A percentile compares a stretch with the other conserved stretches of the same genome.
Conservation (phyloP, 225 moss, liverwort and hornwort genomes). For the Lunularia cruciata region DNA sequence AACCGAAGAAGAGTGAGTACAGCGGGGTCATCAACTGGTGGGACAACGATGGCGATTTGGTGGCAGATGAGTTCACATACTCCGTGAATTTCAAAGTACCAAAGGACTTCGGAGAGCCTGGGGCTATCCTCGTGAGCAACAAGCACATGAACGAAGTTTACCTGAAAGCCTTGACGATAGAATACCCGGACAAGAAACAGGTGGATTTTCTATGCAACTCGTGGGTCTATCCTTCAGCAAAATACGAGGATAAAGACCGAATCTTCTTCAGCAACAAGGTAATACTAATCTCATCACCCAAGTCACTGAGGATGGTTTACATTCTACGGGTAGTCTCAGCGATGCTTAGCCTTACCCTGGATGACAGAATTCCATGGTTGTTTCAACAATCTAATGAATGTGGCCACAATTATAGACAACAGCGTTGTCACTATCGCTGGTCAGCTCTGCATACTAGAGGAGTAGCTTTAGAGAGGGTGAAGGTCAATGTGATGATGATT, state of each 20-base stretch:
- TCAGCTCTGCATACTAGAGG: too few species aligned
- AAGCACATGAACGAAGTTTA: constrained; percentile 60
- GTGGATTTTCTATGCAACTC: constrained; percentile 53
- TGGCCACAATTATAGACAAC: too few species aligned
- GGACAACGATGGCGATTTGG: constrained; percentile 24
- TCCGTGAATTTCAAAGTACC: constrained; percentile 46
- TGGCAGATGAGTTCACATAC: constrained; percentile 45
- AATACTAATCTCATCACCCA: too few species aligned
- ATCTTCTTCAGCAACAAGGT: constrained; percentile 72
- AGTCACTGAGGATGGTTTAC: too few species aligned
- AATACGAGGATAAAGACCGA: constrained; percentile 49
- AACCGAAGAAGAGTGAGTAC: neutral
- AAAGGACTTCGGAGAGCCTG: constrained; percentile 51
- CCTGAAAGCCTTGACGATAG: constrained; percentile 43
- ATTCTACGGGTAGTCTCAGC: too few species aligned
- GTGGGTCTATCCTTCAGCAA: constrained; percentile 50
- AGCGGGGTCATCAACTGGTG: constrained; percentile 24
- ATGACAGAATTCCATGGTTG: too few species aligned
- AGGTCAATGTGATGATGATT: too few species aligned
- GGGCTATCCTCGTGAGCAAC: constrained; percentile 51
- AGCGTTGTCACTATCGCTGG: too few species aligned
- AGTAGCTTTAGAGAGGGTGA: too few species aligned
- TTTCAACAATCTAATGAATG: too few species aligned
- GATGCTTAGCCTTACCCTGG: too few species aligned
- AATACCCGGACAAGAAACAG: constrained; percentile 18